phyloP scores from a whole-genome alignment of 2,329 filamentous ascomycete genomes.

The Colletotrichum spaethianum region DNA sequence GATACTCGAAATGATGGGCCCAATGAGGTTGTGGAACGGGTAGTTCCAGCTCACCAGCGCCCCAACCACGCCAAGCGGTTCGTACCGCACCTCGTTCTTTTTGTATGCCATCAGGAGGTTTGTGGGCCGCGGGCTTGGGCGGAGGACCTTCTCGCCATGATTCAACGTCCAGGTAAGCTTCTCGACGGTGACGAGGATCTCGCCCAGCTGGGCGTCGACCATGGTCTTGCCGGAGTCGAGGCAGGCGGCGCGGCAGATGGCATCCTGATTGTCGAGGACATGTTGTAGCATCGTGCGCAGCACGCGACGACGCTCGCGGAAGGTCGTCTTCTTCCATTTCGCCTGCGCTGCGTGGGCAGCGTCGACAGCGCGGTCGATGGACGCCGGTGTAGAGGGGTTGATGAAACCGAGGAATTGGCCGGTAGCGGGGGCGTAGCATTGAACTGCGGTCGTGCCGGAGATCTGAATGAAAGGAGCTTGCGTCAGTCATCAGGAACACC shows the following conservation, averaged over 20 bases:
- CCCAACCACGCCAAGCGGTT: slow-evolving; percentile 92
- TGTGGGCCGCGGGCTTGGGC: slow-evolving; percentile 81
- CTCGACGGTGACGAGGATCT: slow-evolving; percentile 94
- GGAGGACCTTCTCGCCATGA: slow-evolving; percentile 87
- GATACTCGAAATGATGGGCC: slow-evolving; percentile 89
- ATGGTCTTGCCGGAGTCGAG: slow-evolving; percentile 97
- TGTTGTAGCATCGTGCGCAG: slow-evolving; percentile 86
- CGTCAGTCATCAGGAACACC: neutral
- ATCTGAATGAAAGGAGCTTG: slow-evolving; percentile 54
- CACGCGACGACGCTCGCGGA: slow-evolving; percentile 82
- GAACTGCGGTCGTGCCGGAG: slow-evolving; percentile 77
- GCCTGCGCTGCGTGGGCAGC: slow-evolving; percentile 82
- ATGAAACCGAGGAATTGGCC: slow-evolving; percentile 85
- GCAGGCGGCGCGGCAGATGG: slow-evolving; percentile 87
- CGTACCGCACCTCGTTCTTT: slow-evolving; percentile 89
- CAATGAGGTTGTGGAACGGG: slow-evolving; percentile 94
- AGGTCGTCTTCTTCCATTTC: slow-evolving; percentile 83
- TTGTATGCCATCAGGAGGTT: slow-evolving; percentile 98
- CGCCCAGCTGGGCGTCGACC: slow-evolving; percentile 92
- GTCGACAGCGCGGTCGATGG: slow-evolving; percentile 84
- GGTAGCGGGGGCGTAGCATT: slow-evolving; percentile 92
- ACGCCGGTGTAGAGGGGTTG: slow-evolving; percentile 81
- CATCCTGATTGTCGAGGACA: slow-evolving; percentile 89
- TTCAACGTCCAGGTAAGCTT: slow-evolving; percentile 95
- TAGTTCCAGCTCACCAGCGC: slow-evolving; percentile 98